Base-by-base conservation (phyloP, 1,284 basidiomycete genomes). In the Ustilago vetiveriae region DNA sequence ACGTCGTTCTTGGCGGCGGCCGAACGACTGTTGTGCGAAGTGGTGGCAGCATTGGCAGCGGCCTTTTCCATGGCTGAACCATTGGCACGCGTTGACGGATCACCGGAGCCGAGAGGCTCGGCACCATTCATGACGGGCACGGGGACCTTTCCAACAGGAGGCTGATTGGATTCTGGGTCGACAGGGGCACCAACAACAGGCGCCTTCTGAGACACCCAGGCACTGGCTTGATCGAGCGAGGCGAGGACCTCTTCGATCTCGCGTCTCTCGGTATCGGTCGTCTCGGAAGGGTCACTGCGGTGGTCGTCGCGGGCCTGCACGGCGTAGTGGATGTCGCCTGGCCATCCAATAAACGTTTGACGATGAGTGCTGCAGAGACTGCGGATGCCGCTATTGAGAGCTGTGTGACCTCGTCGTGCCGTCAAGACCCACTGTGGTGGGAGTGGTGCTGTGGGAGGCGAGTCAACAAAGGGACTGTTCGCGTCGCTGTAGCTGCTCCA, bases 321-420 rank as follows among this genome's bases (percentile, higher is more conserved):
- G 10, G 74, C 74, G 57, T 76, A 79, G 42, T 86, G 82, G 60
- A 98, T 86, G 72, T 97, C 93, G 35, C 94, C 95, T 0, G 92
- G 92, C 91, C 94, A 96, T 24, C 92, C 95, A 41, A 98, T 87
- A 76, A 97, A 88, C 68, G 96, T 83, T 84, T 98, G 92, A 69
- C 93, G 89, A 82, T 95, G 91, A 0, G 90, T 90, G 13, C 88
- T 84, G 11, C 89, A 87, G 39, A 98, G 87, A 4, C 90, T 91
- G 54, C 89, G 88, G 76, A 98, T 94, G 32, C 96, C 95, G 44
- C 90, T 91, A 72, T 95, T 90, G 90, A 98, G 92, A 8, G 95
- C 95, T 6, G 92, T 89, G 83, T 98, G 95, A 21, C 94, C 95
- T 55, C 93, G 89, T 32, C 94, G 87, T 4, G 89, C 88, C 10